Evolutionary conservation across 1,139 yeast genomes (phyloP).

Genomic region (Hanseniaspora sp.): DNA sequence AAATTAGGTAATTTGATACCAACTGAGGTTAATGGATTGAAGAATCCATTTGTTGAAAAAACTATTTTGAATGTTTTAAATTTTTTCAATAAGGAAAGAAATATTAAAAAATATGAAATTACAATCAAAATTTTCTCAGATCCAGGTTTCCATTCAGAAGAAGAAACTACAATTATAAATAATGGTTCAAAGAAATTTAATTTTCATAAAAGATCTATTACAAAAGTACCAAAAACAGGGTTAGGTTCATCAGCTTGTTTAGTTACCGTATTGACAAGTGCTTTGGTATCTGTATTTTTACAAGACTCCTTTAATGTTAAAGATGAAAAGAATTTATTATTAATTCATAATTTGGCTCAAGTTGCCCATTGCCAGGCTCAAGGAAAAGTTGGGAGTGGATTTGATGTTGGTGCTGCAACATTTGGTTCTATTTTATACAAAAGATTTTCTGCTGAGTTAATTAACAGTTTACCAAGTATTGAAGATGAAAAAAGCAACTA

Average conservation of each 20-base stretch:
- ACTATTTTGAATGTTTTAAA: slow-evolving; percentile 46
- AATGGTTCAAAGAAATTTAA: slow-evolving; percentile 40
- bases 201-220: slow-evolving; percentile 50
- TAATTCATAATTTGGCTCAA: slow-evolving; percentile 74
- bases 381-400: slow-evolving; percentile 90
- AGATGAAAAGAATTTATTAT: slow-evolving; percentile 22
- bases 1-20: slow-evolving; percentile 19
- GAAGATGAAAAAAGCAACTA: slow-evolving; percentile 21
- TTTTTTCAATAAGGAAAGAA: slow-evolving; percentile 31
- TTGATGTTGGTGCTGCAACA: slow-evolving; percentile 91
- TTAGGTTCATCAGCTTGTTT: slow-evolving; percentile 93
- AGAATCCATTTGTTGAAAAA: slow-evolving; percentile 69
- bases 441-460: slow-evolving; percentile 51
- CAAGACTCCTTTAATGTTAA: slow-evolving; percentile 29
- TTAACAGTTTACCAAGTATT: slow-evolving; percentile 34
- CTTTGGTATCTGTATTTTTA: slow-evolving; percentile 38
- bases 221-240: slow-evolving; percentile 82
- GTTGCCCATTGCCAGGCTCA: slow-evolving; percentile 89
- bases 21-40: slow-evolving; percentile 29
- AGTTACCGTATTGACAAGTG: slow-evolving; percentile 68
- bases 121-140: slow-evolving; percentile 66
- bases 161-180: slow-evolving; percentile 31
- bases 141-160: slow-evolving; percentile 78
- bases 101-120: slow-evolving; percentile 28
- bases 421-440: slow-evolving; percentile 78